Evolutionary conservation across 2,329 filamentous ascomycete genomes (phyloP), one percentile per base, ranked within the genome.

Genomic region (Graphiopsis chlorocephala): DNA sequence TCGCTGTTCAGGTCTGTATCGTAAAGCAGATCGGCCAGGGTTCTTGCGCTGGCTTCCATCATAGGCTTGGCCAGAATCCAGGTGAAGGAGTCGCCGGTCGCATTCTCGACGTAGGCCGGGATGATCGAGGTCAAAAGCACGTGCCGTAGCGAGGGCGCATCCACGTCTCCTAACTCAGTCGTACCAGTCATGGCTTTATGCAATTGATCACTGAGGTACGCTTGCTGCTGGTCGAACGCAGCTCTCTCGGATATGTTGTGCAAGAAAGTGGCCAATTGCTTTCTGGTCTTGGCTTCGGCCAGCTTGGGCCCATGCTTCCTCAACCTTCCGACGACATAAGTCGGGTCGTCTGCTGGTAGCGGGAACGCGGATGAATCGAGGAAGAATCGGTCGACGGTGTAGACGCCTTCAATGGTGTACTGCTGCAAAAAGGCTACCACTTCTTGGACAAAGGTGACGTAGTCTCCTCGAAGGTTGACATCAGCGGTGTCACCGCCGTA

Each of bases 371-470:
- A 76, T 1, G 86, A 85, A 68, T 88, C 83, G 1, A 83, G 86
- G 73, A 88, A 88, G 77, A 87, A 88, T 0, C 77, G 73, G 63
- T 87, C 81, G 17, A 88, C 78, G 0, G 81, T 78, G 67, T 80
- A 83, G 33, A 88, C 86, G 23, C 48, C 42, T 20, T 87, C 83
- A 33, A 80, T 78, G 0, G 83, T 84, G 68, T 88, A 83, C 69
- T 89, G 85, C 69, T 89, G 86, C 55, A 89, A 74, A 66, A 84
- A 84, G 23, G 83, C 81, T 2, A 89, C 81, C 2, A 88, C 78
- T 17, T 79, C 76, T 65, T 89, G 87, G 5, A 88, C 85, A 70
- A 89, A 88, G 11, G 82, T 79, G 7, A 88, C 84, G 70, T 89
- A 89, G 2, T 80, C 78, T 12, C 85, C 83, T 57, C 81, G 81